A percentile compares a stretch with the other conserved stretches of the same genome.
phyloP scores from a whole-genome alignment of 768 basidiomycete genomes.

The Obba rivulosa region DNA sequence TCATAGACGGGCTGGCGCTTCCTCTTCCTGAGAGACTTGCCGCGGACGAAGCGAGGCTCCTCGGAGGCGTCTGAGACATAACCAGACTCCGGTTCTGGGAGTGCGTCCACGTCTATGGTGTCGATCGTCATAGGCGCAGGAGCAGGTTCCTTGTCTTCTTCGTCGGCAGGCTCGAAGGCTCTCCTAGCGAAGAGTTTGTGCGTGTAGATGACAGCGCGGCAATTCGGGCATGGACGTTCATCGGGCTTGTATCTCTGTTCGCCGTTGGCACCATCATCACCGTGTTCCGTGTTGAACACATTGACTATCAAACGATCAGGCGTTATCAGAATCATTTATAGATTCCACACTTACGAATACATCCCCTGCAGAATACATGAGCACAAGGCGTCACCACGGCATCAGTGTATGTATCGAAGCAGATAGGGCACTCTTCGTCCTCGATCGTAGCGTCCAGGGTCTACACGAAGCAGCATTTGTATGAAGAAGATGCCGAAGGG shows the following conservation, averaged over 20 bases:
- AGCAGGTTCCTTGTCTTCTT: conserved; percentile 19
- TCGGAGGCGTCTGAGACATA: not conserved
- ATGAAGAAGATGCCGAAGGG: not conserved
- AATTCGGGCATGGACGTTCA: conserved; percentile 57
- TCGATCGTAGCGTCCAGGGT: conserved; percentile 43
- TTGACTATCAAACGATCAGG: conserved; percentile 25
- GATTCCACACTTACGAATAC: conserved; percentile 38
- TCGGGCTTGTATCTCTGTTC: conserved; percentile 31
- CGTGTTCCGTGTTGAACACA: conserved; percentile 35
- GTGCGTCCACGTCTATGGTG: too few relatives aligned
- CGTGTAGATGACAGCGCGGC: conserved; percentile 44
- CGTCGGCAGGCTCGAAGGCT: conserved; percentile 58
- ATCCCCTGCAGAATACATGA: conserved; percentile 60
- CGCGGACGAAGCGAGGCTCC: not conserved
- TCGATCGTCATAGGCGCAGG: not conserved
- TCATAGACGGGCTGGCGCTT: conserved; percentile 22
- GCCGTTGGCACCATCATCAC: conserved; percentile 31
- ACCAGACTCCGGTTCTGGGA: too few relatives aligned
- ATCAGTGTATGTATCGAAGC: conserved; percentile 51
- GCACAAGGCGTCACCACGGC: conserved; percentile 53
- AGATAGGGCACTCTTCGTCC: conserved; percentile 57
- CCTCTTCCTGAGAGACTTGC: not conserved
- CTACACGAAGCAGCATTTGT: conserved; percentile 24
- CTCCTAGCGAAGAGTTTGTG: conserved; percentile 46
- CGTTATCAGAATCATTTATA: not conserved